Evolutionary conservation across 164 flowering plant genomes (phyloP), one percentile per base, ranked within the genome.

Genomic region (Houttuynia cordata): DNA sequence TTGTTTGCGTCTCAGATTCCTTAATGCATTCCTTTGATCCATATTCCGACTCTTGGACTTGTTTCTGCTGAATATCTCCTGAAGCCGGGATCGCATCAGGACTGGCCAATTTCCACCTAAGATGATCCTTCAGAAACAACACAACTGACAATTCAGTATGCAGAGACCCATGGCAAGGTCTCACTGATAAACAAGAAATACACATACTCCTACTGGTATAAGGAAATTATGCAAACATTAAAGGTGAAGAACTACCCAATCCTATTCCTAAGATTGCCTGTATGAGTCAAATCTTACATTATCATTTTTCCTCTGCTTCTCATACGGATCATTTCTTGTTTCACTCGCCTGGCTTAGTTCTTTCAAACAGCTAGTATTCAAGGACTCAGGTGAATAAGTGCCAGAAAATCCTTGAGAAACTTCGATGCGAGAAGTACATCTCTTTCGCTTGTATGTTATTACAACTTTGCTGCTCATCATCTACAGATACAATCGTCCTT

Each of bases 401-500:
- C 17, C 49, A 45, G 17, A 17, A 45, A 17, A 45, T 45, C 14
- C 49, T 45, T 17, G 17, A 45, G 49, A 17, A 45, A 12, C 23
- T 54, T 62, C 40, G 24, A 54, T 7, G 23, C 47, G 39, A 42
- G 65, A 24, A 40, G 57, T 39, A 2, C 19, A 49, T 24, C 59
- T 41, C 52, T 62, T 62, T 25, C 59, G 58, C 58, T 62, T 55
- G 51, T 62, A 62, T 1, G 65, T 62, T 41, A 62, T 30, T 34
- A 62, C 52, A 41, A 55, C 58, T 40, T 62, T 62, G 52, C 59
- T 55, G 59, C 59, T 55, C 45, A 62, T 62, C 59, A 55, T 62
- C 53, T 62, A 20, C 45, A 21, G 49, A 12, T 45, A 14, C 49
- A 45, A 45, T 17, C 17, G 17, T 45, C 49, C 17, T 45, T 45